Conservation (phyloP, 257 asterid species). For the Fraxinus quadrangulata region DNA sequence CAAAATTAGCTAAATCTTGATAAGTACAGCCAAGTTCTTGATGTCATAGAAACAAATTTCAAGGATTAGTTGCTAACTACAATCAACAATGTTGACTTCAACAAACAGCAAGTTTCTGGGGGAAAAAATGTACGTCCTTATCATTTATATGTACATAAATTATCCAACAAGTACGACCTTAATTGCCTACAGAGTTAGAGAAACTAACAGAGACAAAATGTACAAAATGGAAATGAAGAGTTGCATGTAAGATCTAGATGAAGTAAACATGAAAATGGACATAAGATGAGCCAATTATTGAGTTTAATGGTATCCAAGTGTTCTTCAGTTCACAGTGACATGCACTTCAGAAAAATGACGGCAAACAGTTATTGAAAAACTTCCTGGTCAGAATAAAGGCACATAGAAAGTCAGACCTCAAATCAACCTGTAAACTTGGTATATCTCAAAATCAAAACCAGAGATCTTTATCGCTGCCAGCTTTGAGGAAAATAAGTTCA, state of each 20-base stretch:
- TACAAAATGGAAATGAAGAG: not conserved
- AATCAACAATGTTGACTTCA: not conserved
- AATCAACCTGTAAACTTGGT: not conserved
- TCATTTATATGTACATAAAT: not conserved
- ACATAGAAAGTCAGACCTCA: not conserved
- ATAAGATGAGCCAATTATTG: not conserved
- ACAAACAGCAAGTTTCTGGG: too few species aligned
- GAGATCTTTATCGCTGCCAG: not conserved
- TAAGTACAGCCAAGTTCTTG: too few species aligned
- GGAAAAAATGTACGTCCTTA: not conserved
- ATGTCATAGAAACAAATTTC: too few species aligned
- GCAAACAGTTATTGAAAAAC: constrained; percentile 11
- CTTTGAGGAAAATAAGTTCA: constrained; percentile 10
- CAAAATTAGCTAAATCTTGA: too few species aligned
- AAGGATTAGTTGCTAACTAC: too few species aligned
- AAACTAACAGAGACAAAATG: not conserved
- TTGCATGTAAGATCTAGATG: not conserved
- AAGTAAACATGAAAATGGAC: not conserved
- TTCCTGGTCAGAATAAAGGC: not conserved
- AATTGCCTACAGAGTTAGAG: not conserved
- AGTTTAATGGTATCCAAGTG: not conserved
- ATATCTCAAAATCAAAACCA: constrained; percentile 10
- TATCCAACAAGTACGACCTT: not conserved
- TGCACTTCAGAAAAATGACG: not conserved
- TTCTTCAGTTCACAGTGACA: not conserved